A percentile compares a stretch with the other conserved stretches of the same genome.
phyloP scores from a whole-genome alignment of 176 grass and related monocot species.

The Eragrostis nindensis region DNA sequence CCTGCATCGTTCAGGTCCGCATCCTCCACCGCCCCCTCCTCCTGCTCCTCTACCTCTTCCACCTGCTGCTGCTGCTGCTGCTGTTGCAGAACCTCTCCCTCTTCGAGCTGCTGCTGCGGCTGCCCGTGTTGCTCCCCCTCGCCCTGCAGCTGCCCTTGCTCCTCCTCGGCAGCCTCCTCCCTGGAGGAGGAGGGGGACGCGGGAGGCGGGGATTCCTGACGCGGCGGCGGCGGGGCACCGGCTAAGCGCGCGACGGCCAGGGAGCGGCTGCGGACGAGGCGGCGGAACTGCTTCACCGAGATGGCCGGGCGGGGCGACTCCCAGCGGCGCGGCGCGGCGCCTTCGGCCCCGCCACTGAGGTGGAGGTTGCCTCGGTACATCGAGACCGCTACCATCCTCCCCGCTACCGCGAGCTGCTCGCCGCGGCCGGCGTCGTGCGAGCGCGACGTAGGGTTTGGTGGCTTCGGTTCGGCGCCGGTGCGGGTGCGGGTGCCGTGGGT shows the following conservation, averaged over 20 bases:
- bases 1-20: conserved; percentile 51
- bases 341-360: conserved; percentile 40
- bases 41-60: conserved; percentile 26
- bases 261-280: conserved; percentile 55
- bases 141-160: neutral
- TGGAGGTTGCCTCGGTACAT: conserved; percentile 85
- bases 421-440: neutral
- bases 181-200: neutral
- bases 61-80: neutral
- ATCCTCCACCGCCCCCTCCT: conserved; percentile 49
- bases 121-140: neutral
- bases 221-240: neutral
- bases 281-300: conserved; percentile 54
- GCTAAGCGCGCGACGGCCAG: conserved; percentile 50
- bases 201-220: neutral
- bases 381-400: conserved; percentile 71
- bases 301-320: conserved; percentile 33
- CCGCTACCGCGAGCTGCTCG: neutral
- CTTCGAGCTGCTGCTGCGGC: neutral
- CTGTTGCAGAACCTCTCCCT: neutral
- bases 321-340: conserved; percentile 48
- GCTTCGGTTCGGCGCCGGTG: neutral
- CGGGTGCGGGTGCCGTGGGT: neutral
- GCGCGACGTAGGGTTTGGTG: neutral
- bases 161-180: neutral